Evolutionary conservation across 2,329 filamentous ascomycete species (phyloP), one percentile per base, ranked within the genome.

Genomic region (Curvularia spicifera): DNA sequence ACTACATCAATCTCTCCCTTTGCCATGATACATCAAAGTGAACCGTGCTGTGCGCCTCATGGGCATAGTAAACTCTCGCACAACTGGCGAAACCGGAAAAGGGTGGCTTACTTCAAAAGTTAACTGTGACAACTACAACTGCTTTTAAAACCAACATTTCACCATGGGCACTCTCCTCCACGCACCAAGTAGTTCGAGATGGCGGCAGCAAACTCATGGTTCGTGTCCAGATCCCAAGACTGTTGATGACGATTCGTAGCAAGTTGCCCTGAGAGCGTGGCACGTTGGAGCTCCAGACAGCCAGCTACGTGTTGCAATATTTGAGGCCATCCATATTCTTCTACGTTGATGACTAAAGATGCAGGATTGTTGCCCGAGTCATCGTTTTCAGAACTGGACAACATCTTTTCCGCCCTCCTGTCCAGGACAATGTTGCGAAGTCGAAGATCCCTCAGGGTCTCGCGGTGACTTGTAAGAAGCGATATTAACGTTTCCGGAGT

Each of bases 401-500:
- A 0, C 31, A 7, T 5, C 10, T 18, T 18, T 40, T 31, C 33
- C 15, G 5, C 7, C 24, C 12, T 22, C 12, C 13, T 10, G 12
- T 18, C 24, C 8, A 56, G 39, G 29, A 4, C 10, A 1, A 60
- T 52, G 10, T 48, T 43, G 12, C 59, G 40, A 5, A 66, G 53
- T 37, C 51, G 56, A 46, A 68, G 33, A 15, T 60, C 51, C 6
- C 40, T 59, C 15, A 66, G 46, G 1, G 60, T 66, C 3, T 54
- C 54, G 8, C 44, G 42, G 13, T 66, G 60, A 31, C 55, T 42
- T 12, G 12, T 9, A 2, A 65, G 12, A 7, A 66, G 42, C 3
- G 55, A 52, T 7, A 59, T 3, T 12, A 67, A 26, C 1, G 39
- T 48, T 1, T 56, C 29, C 0, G 53, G 35, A 2, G 40, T 60